Base-by-base conservation (phyloP, 257 asterid species). In the Nicotiana knightiana region DNA sequence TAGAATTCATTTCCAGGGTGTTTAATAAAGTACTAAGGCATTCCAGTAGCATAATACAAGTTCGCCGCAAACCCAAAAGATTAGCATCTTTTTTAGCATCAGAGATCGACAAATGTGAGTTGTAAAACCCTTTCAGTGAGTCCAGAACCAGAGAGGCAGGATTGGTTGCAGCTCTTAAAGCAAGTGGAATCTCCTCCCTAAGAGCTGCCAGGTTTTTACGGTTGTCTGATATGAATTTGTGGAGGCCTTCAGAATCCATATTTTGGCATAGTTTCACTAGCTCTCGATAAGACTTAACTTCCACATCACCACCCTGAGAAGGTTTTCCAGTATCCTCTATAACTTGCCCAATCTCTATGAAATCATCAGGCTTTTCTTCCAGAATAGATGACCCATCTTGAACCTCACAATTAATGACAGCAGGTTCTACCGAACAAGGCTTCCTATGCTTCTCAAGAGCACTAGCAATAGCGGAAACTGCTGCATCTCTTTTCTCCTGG, bases 11-110 rank as follows among this genome's bases (percentile, higher is more conserved):
- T 79, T 88, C 93, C 84, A 89, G 85, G 81, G 86, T 84, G 67
- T 81, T 32, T n/a, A 89, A 81, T 58, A 90, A 90, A 77, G 86
- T 86, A 91, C 97, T 81, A 71, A 96, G 98, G 88, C 98, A 96
- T 86, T 96, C 99, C 97, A 96, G 88, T 89, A 96, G 81, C 98
- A 96, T 93, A 75, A 96, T 96, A 85, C 98, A 96, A 67, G 98
- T 93, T 81, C 99, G 88, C 28, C 99, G 97, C 81, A 94, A 84
- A 81, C 99, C 99, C 51, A 93, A 87, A 67, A 96, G 93, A 85
- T 83, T 92, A 54, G 98, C 85, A 76, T 94, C 99, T 78, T 94
- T 94, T 87, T 87, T 93, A 73, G 94, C 88, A 90, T 94, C 99
- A 3, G 86, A 86, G 80, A 79, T 87, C 28, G 90, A 84, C 87